These are phyloP conservation scores for Alternaria conjuncta DNA, from an alignment of 2,329 filamentous ascomycete species.

Conservation along the genomic window DNA sequence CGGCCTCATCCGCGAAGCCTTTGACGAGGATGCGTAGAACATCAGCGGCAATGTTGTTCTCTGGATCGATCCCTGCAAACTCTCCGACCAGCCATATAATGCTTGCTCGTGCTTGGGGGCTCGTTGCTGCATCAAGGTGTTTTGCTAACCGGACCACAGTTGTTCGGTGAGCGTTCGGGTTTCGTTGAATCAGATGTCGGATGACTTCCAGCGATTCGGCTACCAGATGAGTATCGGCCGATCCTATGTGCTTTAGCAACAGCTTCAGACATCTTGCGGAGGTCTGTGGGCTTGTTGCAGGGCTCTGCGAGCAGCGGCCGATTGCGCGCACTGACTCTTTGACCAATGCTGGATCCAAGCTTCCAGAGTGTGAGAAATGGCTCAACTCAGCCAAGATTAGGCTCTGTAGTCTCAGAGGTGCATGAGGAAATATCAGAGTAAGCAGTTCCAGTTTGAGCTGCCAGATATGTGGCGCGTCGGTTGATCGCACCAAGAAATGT, in stretches of 20 bases:
- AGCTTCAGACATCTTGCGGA: constrained; percentile 81
- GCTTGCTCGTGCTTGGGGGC: constrained; percentile 86
- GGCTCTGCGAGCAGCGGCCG: constrained; percentile 83
- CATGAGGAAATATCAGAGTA: constrained; percentile 88
- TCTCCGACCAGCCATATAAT: constrained; percentile 98
- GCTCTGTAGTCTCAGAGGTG: constrained; percentile 75
- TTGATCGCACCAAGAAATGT: constrained; percentile 85
- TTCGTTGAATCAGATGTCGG: constrained; percentile 91
- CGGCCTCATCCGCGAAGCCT: constrained; percentile 82
- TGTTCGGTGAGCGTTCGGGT: constrained; percentile 77
- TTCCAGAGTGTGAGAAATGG: constrained; percentile 92
- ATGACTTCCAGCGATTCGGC: constrained; percentile 95
- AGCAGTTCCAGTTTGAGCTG: constrained; percentile 90
- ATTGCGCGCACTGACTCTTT: constrained; percentile 91
- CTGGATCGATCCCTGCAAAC: constrained; percentile 78
- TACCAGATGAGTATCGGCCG: constrained; percentile 83
- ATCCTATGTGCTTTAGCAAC: constrained; percentile 85
- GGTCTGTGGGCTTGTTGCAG: constrained; percentile 43
- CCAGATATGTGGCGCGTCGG: constrained; percentile 83
- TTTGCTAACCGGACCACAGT: constrained; percentile 90
- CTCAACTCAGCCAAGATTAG: constrained; percentile 91
- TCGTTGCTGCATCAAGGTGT: constrained; percentile 86
- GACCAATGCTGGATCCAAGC: constrained; percentile 76
- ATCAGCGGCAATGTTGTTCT: constrained; percentile 91
- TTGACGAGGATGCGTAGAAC: constrained; percentile 87